Base-by-base conservation (phyloP, 179 eudicot species). In the Silene noctiflora region DNA sequence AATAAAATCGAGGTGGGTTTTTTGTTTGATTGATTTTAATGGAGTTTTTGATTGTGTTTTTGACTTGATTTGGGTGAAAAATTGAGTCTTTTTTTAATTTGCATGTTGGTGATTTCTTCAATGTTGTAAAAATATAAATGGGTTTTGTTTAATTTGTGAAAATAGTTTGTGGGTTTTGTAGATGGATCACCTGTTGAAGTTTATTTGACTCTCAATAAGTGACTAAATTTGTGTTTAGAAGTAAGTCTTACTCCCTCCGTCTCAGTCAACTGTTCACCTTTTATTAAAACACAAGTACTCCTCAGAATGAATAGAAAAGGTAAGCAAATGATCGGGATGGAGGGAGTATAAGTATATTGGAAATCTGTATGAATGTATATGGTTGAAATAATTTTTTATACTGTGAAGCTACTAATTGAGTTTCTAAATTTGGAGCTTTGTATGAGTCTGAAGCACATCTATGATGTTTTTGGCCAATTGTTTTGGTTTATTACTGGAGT, bases 1-100 rank as follows among this genome's bases (percentile, higher is more conserved):
- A 80, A 90, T 51, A 85, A 87, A 85, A 71, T 89, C 72, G 96
- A 89, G 97, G 96, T 92, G 11, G 48, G 67, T 71, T 76, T 78
- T 21, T 39, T 70, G 58, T 69, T 56, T 20, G 0, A 39, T 2
- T 4, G 61, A 31, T 66, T 61, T 10, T 77, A 67, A 63, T 31
- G 68, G 58, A 12, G 46, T 14, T 39, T 71, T 12, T 74, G 22
- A 16, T 53, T 61, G 35, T 74, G 6, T 29, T 33, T 69, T 69
- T 69, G 27, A 10, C 27, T 42, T 69, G 21, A n/a, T 19, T 20
- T 44, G 11, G 42, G n/a, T 29, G 20, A 20, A 22, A 48, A 3
- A 51, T 71, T 2, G 21, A 16, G 11, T 25, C 42, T 48, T 70
- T 70, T 14, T 22, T 48, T 33, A 25, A 2, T 44, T 70, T 70